Base-by-base conservation (phyloP, 1,284 basidiomycete species). In the Sporisorium scitamineum region DNA sequence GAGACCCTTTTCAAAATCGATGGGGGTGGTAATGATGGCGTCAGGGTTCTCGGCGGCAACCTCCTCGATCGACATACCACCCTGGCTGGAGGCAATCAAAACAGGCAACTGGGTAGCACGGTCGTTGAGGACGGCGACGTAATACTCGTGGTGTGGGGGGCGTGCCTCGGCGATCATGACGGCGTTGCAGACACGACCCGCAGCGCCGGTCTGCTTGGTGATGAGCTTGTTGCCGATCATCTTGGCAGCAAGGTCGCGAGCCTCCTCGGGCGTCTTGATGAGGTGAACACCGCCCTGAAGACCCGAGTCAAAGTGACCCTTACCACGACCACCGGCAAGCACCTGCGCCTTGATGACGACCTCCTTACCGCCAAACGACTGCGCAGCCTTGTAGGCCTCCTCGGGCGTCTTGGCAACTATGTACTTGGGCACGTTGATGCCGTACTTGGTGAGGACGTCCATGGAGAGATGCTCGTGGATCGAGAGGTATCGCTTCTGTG, bases 401-500 rank as follows among this genome's bases (percentile, higher is more conserved):
- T 94, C 89, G 4, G 95, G 90, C 20, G 93, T 90, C 86, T 93
- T 93, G 52, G 97, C 97, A 45, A 92, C 89, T 55, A 95, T 87
- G 83, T 94, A 93, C 87, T 93, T 94, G 37, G 97, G 97, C n/a
- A 95, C 97, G 31, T 94, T 91, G 71, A 99, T 93, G 54, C 94
- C 95, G 87, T 97, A 98, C 94, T 98, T 91, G 88, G 97, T 97
- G 82, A 99, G 90, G 54, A 99, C 89, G 81, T 92, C 91, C 87
- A 98, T 93, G 59, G 95, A 97, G 86, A 98, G 94, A 88, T 98
- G 94, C 88, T 99, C 96, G 88, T 99, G 96, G 85, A 99, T 96
- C 52, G 94, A 97, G 83, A 99, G 90, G 87, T 92, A 93, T 81
- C 96, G 93, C 88, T 89, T 93, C 90, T 96, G 94, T 9, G 70